Conservation (phyloP, 768 basidiomycete species). For the Leccinum rimulosum region DNA sequence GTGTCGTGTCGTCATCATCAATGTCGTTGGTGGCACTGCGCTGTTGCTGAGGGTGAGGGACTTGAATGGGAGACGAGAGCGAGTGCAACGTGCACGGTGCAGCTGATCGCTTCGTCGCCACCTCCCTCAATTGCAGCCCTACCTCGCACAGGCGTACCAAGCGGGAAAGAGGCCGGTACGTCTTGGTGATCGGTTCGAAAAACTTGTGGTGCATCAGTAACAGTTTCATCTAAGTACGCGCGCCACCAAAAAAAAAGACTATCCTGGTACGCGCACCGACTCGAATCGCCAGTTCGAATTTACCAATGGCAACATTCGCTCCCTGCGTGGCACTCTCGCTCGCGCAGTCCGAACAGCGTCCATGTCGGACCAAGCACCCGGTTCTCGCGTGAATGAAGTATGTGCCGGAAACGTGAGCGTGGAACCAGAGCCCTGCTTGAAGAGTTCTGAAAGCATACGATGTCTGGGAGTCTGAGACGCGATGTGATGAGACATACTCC, state of each 20-base stretch:
- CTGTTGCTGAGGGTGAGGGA: no score
- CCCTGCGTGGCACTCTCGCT: conserved; percentile 44
- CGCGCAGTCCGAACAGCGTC: conserved; percentile 62
- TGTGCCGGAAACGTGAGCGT: conserved; percentile 54
- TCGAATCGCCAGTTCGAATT: conserved; percentile 81
- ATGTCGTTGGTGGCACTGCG: no score
- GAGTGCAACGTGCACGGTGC: no score
- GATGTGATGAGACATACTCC: conserved; percentile 59
- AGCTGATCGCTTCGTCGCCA: no score
- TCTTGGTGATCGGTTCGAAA: conserved; percentile 88
- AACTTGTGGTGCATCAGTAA: conserved; percentile 48
- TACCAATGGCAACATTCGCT: conserved; percentile 54
- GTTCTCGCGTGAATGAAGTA: conserved; percentile 14
- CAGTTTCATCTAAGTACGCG: not conserved
- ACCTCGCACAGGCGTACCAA: no score
- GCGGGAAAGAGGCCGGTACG: conserved; percentile 32
- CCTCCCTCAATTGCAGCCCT: no score
- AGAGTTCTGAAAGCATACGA: conserved; percentile 84
- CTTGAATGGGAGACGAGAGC: no score
- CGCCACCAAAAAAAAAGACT: not conserved
- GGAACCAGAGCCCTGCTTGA: conserved; percentile 74
- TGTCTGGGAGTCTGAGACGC: conserved; percentile 47
- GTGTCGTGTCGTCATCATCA: no score
- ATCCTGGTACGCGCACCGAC: conserved; percentile 42
- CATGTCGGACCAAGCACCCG: conserved; percentile 41